Evolutionary conservation across 2,329 filamentous ascomycete genomes (phyloP).

Genomic region (Cadophora sp.): DNA sequence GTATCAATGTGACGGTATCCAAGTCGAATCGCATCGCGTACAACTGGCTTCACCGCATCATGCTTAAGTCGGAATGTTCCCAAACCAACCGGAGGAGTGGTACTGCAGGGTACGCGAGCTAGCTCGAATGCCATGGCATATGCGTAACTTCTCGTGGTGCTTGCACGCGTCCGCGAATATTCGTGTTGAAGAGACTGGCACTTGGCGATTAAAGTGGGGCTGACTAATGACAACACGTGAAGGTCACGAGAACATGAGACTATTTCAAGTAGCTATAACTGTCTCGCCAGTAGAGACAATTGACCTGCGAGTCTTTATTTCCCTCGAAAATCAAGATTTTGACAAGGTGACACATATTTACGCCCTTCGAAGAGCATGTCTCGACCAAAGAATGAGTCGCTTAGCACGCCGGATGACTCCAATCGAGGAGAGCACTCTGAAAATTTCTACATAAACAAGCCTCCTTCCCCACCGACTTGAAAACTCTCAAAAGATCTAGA

Average conservation of each 20-base stretch:
- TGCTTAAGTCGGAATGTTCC: conserved; percentile 81
- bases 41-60: conserved; percentile 70
- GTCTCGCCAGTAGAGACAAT: too few relatives aligned
- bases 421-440: background rate
- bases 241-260: background rate
- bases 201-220: too few relatives aligned
- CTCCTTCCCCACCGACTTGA: background rate
- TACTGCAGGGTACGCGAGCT: background rate
- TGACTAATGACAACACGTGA: background rate
- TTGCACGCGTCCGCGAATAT: too few relatives aligned
- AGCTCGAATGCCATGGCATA: background rate
- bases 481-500: background rate
- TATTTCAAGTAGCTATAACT: background rate
- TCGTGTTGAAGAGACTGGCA: too few relatives aligned
- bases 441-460: background rate
- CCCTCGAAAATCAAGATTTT: background rate
- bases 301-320: background rate
- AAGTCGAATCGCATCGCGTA: conserved; percentile 69
- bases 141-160: too few relatives aligned
- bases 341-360: background rate
- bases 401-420: background rate
- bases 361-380: background rate
- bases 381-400: background rate
- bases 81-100: conserved; percentile 75
- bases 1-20: conserved; percentile 83